Percentiles rank a stretch among this genome's conserved stretches.
Evolutionary conservation across 2,329 filamentous ascomycete genomes (phyloP).

Genomic region (Penicillium corylophilum): DNA sequence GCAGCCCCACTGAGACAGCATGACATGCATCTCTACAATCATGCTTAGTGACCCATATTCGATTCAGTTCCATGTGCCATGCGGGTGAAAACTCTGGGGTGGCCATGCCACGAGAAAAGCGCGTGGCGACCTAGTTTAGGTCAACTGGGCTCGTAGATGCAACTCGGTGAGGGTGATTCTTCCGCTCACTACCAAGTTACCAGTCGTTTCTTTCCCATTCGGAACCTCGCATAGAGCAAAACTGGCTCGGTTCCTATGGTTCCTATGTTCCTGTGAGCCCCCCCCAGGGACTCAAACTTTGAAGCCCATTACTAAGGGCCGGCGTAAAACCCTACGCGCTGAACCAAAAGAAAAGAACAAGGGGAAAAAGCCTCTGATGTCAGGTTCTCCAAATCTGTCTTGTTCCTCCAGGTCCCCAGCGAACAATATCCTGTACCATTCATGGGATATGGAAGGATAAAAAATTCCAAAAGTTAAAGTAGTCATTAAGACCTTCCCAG

Average conservation of each 20-base stretch:
- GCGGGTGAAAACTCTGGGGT: not conserved
- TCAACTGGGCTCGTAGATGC: not conserved
- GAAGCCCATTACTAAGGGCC: not conserved
- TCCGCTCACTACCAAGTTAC: not conserved
- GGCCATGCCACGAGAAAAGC: not conserved
- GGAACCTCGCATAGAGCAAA: not conserved
- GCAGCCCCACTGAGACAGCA: not conserved
- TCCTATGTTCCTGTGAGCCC: not conserved
- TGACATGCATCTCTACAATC: not conserved
- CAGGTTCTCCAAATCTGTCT: not conserved
- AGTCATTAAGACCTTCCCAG: not conserved
- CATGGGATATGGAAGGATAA: not conserved
- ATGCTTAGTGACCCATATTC: not conserved
- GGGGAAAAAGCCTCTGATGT: not conserved
- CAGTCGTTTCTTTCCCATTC: not conserved
- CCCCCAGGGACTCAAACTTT: conserved; percentile 1
- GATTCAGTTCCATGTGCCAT: not conserved
- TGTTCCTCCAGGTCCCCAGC: not conserved
- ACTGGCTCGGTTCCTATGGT: not conserved
- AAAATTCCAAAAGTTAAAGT: not conserved
- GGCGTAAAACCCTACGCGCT: not conserved
- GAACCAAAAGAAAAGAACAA: not conserved
- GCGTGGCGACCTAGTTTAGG: not conserved
- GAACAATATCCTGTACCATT: not conserved
- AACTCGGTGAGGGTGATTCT: not conserved